These are phyloP conservation scores for Prunus kanzakura DNA, from an alignment of 306 rosid genomes.

Conservation along the genomic window DNA sequence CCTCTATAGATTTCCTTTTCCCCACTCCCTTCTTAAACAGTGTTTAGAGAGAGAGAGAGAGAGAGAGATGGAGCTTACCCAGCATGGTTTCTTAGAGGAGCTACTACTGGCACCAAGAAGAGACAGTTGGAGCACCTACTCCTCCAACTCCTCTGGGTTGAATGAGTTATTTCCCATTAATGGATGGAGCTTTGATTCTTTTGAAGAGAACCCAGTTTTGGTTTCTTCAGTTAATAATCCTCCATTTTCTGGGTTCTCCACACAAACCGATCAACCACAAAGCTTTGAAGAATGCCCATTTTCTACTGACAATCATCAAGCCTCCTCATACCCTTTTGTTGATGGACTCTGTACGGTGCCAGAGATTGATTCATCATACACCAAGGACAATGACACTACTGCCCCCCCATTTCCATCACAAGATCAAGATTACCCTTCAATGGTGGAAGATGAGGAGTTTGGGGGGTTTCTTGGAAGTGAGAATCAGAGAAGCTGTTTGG, in stretches of 20 bases:
- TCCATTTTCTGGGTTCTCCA: slow-evolving; percentile 51
- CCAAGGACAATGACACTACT: slow-evolving; percentile 31
- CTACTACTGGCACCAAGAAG: slow-evolving; percentile 59
- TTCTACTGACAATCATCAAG: slow-evolving; percentile 28
- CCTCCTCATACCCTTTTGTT: slow-evolving; percentile 49
- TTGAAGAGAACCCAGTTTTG: slow-evolving; percentile 57
- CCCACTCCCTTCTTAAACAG: slow-evolving; percentile 7
- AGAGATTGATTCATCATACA: slow-evolving; percentile 33
- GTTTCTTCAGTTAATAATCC: slow-evolving; percentile 36
- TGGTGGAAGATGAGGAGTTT: slow-evolving; percentile 62
- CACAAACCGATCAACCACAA: slow-evolving; percentile 38
- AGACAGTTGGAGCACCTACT: slow-evolving; percentile 56
- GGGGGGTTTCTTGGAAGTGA: slow-evolving; percentile 57
- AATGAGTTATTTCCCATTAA: slow-evolving; percentile 50
- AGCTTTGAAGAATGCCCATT: slow-evolving; percentile 66
- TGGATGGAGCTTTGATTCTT: slow-evolving; percentile 61
- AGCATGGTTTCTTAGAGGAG: slow-evolving; percentile 83
- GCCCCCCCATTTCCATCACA: slow-evolving; percentile 47
- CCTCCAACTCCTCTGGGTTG: slow-evolving; percentile 36
- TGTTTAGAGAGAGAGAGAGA: not conserved
- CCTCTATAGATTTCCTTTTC: slow-evolving; percentile 3
- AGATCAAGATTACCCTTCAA: slow-evolving; percentile 46
- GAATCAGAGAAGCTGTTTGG: slow-evolving; percentile 39
- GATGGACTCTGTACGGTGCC: slow-evolving; percentile 52
- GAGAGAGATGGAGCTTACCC: slow-evolving; percentile 74